Percentiles rank a stretch among this genome's conserved stretches.
These are phyloP conservation scores for Dentipellis fragilis DNA, from an alignment of 768 basidiomycete genomes.

Conservation along the genomic window DNA sequence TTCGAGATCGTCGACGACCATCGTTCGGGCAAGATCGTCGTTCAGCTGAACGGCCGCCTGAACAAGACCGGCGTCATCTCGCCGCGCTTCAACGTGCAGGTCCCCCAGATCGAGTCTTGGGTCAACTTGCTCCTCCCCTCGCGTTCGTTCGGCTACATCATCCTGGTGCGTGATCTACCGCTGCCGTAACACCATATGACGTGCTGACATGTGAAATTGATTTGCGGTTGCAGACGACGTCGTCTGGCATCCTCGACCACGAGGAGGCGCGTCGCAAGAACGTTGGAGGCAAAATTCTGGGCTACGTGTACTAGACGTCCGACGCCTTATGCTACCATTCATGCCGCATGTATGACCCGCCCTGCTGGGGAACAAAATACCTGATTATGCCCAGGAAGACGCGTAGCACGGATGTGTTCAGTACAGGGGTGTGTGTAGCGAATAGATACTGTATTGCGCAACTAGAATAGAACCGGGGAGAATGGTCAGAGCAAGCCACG, in stretches of 20 bases:
- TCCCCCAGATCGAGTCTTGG: slow-evolving; percentile 89
- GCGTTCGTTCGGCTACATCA: slow-evolving; percentile 93
- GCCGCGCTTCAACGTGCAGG: slow-evolving; percentile 96
- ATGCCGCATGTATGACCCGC: not conserved
- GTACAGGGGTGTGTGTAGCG: too few species aligned
- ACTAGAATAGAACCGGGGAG: too few species aligned
- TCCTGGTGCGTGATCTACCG: slow-evolving; percentile 54
- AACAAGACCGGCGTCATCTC: slow-evolving; percentile 99
- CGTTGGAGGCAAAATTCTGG: slow-evolving; percentile 90
- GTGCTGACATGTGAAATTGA: not conserved
- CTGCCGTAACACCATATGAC: not conserved
- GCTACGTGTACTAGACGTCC: slow-evolving; percentile 72
- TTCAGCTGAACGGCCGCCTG: slow-evolving; percentile 95
- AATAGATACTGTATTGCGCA: too few species aligned
- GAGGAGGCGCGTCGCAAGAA: slow-evolving; percentile 98
- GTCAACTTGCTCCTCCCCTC: slow-evolving; percentile 94
- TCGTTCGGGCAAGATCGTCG: slow-evolving; percentile 94
- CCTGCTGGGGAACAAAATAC: not conserved
- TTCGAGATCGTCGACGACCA: slow-evolving; percentile 99
- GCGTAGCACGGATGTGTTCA: not conserved
- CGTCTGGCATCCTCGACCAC: slow-evolving; percentile 96
- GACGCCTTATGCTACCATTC: not conserved
- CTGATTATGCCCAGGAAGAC: not conserved
- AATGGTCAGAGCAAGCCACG: too few species aligned
- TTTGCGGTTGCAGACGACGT: slow-evolving; percentile 61